phyloP scores from a whole-genome alignment of 345 rosid species.

The Pugionium dolabratum region DNA sequence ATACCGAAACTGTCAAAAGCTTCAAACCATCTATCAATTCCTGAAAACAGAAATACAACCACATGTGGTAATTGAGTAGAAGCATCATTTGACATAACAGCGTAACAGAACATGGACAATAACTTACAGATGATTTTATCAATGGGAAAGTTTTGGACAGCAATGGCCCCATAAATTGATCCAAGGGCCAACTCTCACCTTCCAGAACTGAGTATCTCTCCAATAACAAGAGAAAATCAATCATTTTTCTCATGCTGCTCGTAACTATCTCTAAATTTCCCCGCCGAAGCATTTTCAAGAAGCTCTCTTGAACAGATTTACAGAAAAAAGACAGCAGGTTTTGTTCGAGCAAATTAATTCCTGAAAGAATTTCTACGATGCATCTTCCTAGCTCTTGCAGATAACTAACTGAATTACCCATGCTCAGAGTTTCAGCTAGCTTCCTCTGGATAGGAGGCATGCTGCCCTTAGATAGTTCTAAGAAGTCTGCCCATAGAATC shows the following conservation, averaged over 20 bases:
- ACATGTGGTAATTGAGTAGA: constrained; percentile 18
- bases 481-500: constrained; percentile 77
- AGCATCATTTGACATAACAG: constrained; percentile 18
- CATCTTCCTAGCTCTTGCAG: constrained; percentile 78
- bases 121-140: constrained; percentile 81
- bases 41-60: constrained; percentile 48
- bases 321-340: constrained; percentile 58
- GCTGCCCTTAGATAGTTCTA: constrained; percentile 39
- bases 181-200: constrained; percentile 81
- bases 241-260: constrained; percentile 49
- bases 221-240: constrained; percentile 61
- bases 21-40: constrained; percentile 66
- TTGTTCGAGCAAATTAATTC: constrained; percentile 49
- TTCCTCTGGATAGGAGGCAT: constrained; percentile 41
- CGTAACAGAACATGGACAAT: constrained; percentile 22
- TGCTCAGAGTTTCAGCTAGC: constrained; percentile 41
- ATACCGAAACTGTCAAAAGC: constrained; percentile 67
- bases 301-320: constrained; percentile 58
- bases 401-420: constrained; percentile 45
- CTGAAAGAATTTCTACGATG: constrained; percentile 73
- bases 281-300: constrained; percentile 52
- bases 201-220: constrained; percentile 48
- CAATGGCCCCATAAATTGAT: constrained; percentile 67
- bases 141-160: constrained; percentile 62
- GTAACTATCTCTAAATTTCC: constrained; percentile 44